Percentiles rank a stretch among this genome's conserved stretches.
These are phyloP conservation scores for Echites panduratus DNA, from an alignment of 257 asterid genomes.

Conservation along the genomic window DNA sequence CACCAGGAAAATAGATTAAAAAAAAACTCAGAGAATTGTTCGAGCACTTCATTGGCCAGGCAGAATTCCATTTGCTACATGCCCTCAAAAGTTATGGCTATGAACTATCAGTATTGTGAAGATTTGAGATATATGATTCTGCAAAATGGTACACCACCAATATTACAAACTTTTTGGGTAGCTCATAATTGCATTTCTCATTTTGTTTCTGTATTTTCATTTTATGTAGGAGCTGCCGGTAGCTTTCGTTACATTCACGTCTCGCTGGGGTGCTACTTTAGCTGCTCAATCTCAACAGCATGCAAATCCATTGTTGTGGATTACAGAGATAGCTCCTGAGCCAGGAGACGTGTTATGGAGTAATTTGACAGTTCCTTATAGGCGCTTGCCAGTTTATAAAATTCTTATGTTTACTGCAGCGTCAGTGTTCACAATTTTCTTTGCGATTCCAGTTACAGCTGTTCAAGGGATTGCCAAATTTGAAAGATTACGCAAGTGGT, in stretches of 20 bases:
- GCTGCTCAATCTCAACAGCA: conserved; percentile 95
- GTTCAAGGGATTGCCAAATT: conserved; percentile 90
- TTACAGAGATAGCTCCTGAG: conserved; percentile 92
- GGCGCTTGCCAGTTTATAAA: conserved; percentile 55
- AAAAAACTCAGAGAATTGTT: background rate
- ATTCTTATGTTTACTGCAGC: conserved; percentile 49
- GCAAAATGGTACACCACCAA: background rate
- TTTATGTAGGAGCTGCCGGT: conserved; percentile 60
- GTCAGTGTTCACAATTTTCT: conserved; percentile 74
- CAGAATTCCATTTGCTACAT: background rate
- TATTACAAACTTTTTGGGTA: background rate
- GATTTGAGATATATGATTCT: background rate
- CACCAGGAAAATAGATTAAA: background rate
- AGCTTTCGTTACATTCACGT: conserved; percentile 82
- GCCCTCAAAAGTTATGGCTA: background rate
- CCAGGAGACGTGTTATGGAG: conserved; percentile 89
- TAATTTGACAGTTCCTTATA: conserved; percentile 54
- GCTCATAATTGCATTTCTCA: background rate
- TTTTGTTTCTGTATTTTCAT: conserved; percentile 8
- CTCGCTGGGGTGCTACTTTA: conserved; percentile 92
- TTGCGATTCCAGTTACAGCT: conserved; percentile 86
- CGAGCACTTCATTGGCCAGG: background rate
- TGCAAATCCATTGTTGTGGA: conserved; percentile 73
- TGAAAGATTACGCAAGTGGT: conserved; percentile 70
- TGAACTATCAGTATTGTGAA: background rate